Conservation (phyloP, 2,329 filamentous ascomycete genomes). For the Beauveria sp. region DNA sequence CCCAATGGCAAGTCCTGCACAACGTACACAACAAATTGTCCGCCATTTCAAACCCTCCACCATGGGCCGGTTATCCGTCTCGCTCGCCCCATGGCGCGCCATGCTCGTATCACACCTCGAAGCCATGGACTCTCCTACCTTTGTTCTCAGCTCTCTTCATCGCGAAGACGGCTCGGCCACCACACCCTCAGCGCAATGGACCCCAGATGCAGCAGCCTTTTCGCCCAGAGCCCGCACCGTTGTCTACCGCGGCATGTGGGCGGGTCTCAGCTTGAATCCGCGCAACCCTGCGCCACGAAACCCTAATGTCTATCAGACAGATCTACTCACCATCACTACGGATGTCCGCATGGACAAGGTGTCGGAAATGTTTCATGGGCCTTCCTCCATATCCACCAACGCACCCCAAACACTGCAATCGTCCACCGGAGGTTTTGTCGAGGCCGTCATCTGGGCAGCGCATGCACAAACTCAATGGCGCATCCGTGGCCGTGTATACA, state of each 20-base stretch:
- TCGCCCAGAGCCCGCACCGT: conserved; percentile 64
- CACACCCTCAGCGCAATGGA: conserved; percentile 18
- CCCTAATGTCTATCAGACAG: conserved; percentile 60
- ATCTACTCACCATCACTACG: conserved; percentile 77
- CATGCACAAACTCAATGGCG: conserved; percentile 75
- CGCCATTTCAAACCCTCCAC: conserved; percentile 20
- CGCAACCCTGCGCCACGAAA: conserved; percentile 69
- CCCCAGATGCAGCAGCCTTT: conserved; percentile 36
- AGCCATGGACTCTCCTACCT: conserved; percentile 39
- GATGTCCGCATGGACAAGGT: conserved; percentile 84
- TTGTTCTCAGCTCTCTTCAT: conserved; percentile 45
- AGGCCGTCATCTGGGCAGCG: conserved; percentile 76
- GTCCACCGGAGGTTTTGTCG: conserved; percentile 63
- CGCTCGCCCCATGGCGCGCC: conserved; percentile 45
- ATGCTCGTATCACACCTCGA: conserved; percentile 44
- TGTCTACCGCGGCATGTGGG: conserved; percentile 81
- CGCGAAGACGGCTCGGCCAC: conserved; percentile 11
- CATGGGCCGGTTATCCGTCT: conserved; percentile 19
- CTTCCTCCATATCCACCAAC: not conserved
- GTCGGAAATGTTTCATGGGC: conserved; percentile 55
- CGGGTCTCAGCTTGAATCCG: conserved; percentile 60
- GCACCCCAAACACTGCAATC: conserved; percentile 22
- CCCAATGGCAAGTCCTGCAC: conserved; percentile 12
- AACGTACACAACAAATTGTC: conserved; percentile 22
- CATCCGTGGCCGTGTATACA: conserved; percentile 65